Conservation (phyloP, 495 filamentous ascomycete genomes). For the Aspergillus cavernicola region DNA sequence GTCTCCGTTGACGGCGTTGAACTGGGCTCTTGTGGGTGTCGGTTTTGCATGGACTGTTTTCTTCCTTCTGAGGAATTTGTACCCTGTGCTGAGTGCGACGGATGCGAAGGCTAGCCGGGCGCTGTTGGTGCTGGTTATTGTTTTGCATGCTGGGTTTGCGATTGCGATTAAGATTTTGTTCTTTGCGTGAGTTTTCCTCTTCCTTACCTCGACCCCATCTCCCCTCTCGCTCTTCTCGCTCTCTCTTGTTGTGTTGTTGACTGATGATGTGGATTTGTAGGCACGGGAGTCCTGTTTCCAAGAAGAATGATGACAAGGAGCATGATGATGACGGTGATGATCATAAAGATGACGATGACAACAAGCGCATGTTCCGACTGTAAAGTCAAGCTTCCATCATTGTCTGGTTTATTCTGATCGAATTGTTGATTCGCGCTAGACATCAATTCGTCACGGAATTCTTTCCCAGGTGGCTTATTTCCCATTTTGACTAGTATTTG, state of each 20-base stretch:
- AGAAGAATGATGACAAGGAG: conserved; percentile 44
- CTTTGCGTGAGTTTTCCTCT: conserved; percentile 62
- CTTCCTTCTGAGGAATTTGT: conserved; percentile 88
- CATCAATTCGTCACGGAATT: conserved; percentile 13
- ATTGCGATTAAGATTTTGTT: conserved; percentile 94
- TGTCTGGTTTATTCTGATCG: not conserved
- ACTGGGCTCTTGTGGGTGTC: conserved; percentile 88
- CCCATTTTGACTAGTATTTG: conserved; percentile 5
- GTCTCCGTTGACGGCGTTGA: conserved; percentile 77
- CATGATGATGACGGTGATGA: conserved; percentile 19
- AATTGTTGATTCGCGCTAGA: conserved; percentile 23
- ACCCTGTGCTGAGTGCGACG: conserved; percentile 88
- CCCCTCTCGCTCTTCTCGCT: no score
- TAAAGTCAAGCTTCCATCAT: not conserved
- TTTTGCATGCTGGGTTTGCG: conserved; percentile 79
- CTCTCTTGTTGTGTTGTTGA: not conserved
- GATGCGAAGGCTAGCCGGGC: conserved; percentile 89
- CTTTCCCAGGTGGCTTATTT: not conserved
- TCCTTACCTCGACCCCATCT: no score
- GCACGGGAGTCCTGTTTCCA: conserved; percentile 62
- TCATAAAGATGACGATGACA: conserved; percentile 26
- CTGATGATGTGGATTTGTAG: conserved; percentile 27
- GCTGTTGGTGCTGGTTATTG: conserved; percentile 76
- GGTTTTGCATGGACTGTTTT: conserved; percentile 83
- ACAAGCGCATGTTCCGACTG: conserved; percentile 29